These are phyloP conservation scores for Suhomyces emberorum DNA, from an alignment of 805 yeast genomes.

Conservation along the genomic window DNA sequence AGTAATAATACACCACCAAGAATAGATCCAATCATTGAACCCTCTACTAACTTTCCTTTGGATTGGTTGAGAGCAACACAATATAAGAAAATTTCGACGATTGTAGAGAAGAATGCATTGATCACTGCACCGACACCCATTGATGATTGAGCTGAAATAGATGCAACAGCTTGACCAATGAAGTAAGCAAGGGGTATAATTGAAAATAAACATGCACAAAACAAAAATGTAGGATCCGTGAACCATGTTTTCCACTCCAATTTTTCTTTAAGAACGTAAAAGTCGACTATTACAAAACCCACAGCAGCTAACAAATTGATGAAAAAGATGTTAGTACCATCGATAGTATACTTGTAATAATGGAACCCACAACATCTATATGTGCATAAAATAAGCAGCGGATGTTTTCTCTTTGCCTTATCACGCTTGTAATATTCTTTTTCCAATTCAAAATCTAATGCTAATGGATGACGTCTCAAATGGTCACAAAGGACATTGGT, in stretches of 20 bases:
- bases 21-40: slow-evolving; percentile 91
- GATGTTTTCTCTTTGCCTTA: slow-evolving; percentile 41
- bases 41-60: slow-evolving; percentile 90
- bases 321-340: slow-evolving; percentile 91
- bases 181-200: slow-evolving; percentile 93
- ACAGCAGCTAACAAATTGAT: slow-evolving; percentile 81
- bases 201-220: slow-evolving; percentile 73
- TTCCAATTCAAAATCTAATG: slow-evolving; percentile 69
- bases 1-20: slow-evolving; percentile 86
- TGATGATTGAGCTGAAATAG: slow-evolving; percentile 95
- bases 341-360: slow-evolving; percentile 93
- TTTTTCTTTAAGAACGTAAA: slow-evolving; percentile 53
- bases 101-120: slow-evolving; percentile 94
- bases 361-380: slow-evolving; percentile 90
- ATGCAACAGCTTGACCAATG: slow-evolving; percentile 99
- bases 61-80: slow-evolving; percentile 85
- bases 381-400: slow-evolving; percentile 75
- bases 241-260: slow-evolving; percentile 37
- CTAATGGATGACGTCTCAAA: slow-evolving; percentile 85
- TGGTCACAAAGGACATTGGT: slow-evolving; percentile 66
- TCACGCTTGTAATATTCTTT: slow-evolving; percentile 40
- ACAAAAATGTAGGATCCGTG: slow-evolving; percentile 64
- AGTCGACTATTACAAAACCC: slow-evolving; percentile 77
- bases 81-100: slow-evolving; percentile 89
- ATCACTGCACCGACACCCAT: slow-evolving; percentile 99